Evolutionary conservation across 257 asterid species (phyloP).

Genomic region (Nicotiana knightiana): DNA sequence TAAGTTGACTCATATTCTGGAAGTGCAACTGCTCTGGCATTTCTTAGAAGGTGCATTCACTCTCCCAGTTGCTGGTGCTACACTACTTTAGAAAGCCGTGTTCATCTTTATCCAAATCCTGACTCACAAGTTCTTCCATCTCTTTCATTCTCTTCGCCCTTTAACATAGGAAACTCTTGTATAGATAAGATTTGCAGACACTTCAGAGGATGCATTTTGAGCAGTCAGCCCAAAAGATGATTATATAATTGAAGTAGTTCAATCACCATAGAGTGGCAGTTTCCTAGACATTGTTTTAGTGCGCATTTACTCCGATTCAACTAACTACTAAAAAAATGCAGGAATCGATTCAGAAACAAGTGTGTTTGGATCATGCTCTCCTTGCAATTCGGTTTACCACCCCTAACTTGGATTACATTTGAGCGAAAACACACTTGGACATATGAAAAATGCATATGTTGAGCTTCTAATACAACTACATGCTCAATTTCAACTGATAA

Average conservation of each 20-base stretch:
- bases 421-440: background rate
- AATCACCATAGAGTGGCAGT: background rate
- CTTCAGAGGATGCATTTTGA: background rate
- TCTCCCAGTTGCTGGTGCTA: too few species aligned
- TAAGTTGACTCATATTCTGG: too few species aligned
- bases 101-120: too few species aligned
- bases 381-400: background rate
- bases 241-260: background rate
- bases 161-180: background rate
- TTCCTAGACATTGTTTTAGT: too few species aligned
- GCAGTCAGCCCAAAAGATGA: background rate
- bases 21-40: background rate
- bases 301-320: too few species aligned
- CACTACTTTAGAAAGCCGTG: too few species aligned
- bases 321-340: background rate
- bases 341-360: background rate
- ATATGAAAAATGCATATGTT: background rate
- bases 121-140: background rate
- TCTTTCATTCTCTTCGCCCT: background rate
- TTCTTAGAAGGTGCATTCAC: background rate
- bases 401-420: background rate
- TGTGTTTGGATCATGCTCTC: background rate
- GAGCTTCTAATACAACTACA: background rate
- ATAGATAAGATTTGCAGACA: too few species aligned
- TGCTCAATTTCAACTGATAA: background rate